Base-by-base conservation (phyloP, 169 alveolate genomes). In the Toxoplasma gondii region DNA sequence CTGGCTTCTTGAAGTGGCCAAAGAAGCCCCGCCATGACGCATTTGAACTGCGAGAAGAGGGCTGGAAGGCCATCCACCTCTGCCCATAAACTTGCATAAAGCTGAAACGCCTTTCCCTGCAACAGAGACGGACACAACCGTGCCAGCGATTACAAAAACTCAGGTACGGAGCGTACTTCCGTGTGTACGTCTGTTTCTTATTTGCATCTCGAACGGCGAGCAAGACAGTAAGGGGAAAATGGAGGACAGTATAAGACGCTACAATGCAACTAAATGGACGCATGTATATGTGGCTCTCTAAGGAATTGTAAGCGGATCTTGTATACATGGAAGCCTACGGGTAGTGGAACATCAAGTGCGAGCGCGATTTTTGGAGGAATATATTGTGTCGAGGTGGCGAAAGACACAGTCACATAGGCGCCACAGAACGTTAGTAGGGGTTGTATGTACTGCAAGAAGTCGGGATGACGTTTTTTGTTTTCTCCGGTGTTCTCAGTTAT, bases 41-140 rank as follows among this genome's bases (percentile, higher is more conserved):
- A 82, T 36, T 82, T 38, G 67, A 82, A 41, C 34, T 44, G 90
- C 69, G 67, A 24, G 34, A 82, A 16, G 41, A 82, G 44, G 1
- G 90, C 17, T 2, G 90, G 90, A 29, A 82, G 19, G 67, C 36
- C 41, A 67, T 82, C 90, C 12, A 44, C 67, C 67, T 82, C 67
- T 17, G 90, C 90, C 90, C 90, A 82, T 38, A 82, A 49, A 17
- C 90, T 82, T 31, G 90, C 90, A 31, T 82, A 82, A 12, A 82
- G 41, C 67, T 82, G 90, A 24, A 82, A 82, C 43, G 90, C 41
- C 38, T 41, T 36, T 41, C 90, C 90, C 90, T 82, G 90, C 58
- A 31, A 27, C 88, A 80, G 7, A 34, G 54, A 80, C 88, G 88
- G 34, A 10, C n/a, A 22, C 45, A 7, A 22, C 4, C 44, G 54